These are phyloP conservation scores for Trichoderma endophyticum DNA, from an alignment of 2,329 filamentous ascomycete species.

Conservation along the genomic window DNA sequence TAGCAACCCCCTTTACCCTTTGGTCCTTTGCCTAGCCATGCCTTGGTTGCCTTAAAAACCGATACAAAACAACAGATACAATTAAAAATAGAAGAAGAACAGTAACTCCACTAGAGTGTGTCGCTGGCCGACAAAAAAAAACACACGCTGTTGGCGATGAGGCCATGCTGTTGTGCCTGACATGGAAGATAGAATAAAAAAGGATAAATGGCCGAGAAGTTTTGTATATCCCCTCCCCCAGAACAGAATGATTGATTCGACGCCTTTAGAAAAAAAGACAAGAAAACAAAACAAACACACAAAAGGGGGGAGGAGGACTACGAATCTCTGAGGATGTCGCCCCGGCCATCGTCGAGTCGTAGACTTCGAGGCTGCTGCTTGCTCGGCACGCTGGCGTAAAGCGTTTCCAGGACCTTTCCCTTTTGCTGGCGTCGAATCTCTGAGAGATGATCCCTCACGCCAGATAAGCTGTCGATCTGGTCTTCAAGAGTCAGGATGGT, in stretches of 20 bases:
- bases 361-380: conserved; percentile 17
- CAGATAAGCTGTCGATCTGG: conserved; percentile 79
- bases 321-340: conserved; percentile 8
- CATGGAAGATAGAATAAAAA: background rate
- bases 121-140: background rate
- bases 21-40: background rate
- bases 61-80: background rate
- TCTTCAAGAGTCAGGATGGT: conserved; percentile 75
- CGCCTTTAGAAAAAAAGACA: background rate
- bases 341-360: conserved; percentile 7
- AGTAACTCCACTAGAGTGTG: background rate
- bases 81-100: background rate
- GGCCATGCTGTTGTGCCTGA: background rate
- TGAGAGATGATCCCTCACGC: conserved; percentile 74
- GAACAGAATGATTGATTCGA: background rate
- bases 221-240: background rate
- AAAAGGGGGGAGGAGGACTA: background rate
- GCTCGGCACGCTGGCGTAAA: conserved; percentile 56
- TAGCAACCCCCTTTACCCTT: background rate
- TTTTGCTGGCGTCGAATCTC: conserved; percentile 76
- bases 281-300: background rate
- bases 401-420: conserved; percentile 74
- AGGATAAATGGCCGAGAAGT: background rate
- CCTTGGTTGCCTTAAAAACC: background rate
- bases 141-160: background rate